Evolutionary conservation across 2,329 filamentous ascomycete genomes (phyloP).

Genomic region (Beauveria scarabaeidicola): DNA sequence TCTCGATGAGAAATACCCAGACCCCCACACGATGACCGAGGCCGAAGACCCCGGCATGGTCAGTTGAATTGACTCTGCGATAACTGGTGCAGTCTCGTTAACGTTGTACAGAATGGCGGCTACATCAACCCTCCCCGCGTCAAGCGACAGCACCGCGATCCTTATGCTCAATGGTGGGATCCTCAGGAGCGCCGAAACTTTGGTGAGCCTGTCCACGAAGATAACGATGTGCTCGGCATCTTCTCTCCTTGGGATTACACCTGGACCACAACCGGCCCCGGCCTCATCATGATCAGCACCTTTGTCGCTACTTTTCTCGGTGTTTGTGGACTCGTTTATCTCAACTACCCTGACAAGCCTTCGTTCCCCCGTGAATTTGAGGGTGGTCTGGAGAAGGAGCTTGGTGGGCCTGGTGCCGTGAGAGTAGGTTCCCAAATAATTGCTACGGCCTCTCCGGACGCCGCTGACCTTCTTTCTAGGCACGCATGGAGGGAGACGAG

Average conservation of each 20-base stretch:
- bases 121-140: slow-evolving; percentile 70
- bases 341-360: slow-evolving; percentile 63
- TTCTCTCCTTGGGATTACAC: slow-evolving; percentile 87
- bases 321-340: slow-evolving; percentile 58
- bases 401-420: slow-evolving; percentile 60
- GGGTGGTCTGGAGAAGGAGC: slow-evolving; percentile 63
- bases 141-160: slow-evolving; percentile 89
- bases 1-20: slow-evolving; percentile 45
- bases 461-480: slow-evolving; percentile 26
- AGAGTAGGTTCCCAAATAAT: slow-evolving; percentile 45
- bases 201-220: slow-evolving; percentile 92
- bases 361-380: slow-evolving; percentile 63
- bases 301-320: slow-evolving; percentile 58
- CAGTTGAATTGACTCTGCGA: slow-evolving; percentile 22
- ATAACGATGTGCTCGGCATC: slow-evolving; percentile 85
- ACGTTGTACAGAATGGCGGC: slow-evolving; percentile 60
- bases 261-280: slow-evolving; percentile 65
- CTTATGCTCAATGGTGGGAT: slow-evolving; percentile 92
- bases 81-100: not conserved
- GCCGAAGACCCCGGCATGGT: slow-evolving; percentile 61
- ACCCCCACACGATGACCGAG: slow-evolving; percentile 40
- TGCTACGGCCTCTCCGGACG: slow-evolving; percentile 13
- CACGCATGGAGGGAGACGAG: slow-evolving; percentile 46
- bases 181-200: slow-evolving; percentile 95
- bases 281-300: slow-evolving; percentile 55